Evolutionary conservation across 495 filamentous ascomycete species (phyloP).

Genomic region (Symbiotaphrina buchneri): DNA sequence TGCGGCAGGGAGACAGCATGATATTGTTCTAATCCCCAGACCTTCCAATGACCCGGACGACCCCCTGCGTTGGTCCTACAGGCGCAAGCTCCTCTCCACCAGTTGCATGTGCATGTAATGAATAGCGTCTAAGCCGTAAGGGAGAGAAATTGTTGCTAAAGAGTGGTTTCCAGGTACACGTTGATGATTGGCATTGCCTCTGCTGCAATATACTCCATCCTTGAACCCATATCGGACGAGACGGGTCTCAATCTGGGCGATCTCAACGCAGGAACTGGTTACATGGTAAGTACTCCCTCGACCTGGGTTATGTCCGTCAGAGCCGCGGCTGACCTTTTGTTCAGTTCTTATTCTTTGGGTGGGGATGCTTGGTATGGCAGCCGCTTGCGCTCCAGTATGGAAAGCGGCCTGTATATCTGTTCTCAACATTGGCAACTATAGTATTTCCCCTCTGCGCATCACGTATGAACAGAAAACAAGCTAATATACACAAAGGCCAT

Average conservation of each 20-base stretch:
- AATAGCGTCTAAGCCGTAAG: too few species aligned
- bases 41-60: constrained; percentile 36
- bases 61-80: constrained; percentile 35
- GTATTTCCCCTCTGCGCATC: too few species aligned
- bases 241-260: constrained; percentile 28
- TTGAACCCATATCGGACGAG: constrained; percentile 30
- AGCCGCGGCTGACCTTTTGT: too few species aligned
- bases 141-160: too few species aligned
- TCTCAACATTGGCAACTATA: constrained; percentile 31
- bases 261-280: constrained; percentile 37
- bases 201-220: constrained; percentile 37
- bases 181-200: constrained; percentile 33
- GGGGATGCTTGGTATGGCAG: constrained; percentile 47
- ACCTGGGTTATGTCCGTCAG: constrained; percentile 3
- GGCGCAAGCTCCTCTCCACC: constrained; percentile 28
- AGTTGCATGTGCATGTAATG: constrained; percentile 18
- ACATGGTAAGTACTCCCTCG: too few species aligned
- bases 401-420: constrained; percentile 37
- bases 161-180: constrained; percentile 37
- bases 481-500: constrained; percentile 12
- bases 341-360: constrained; percentile 37
- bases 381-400: constrained; percentile 43
- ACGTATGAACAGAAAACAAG: too few species aligned
- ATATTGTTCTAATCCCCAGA: constrained; percentile 34
- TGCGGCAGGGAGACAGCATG: constrained; percentile 15